Evolutionary conservation across 108 stramenopile species (phyloP), one percentile per base, ranked within the genome.

Genomic region (Epithemia pelagica): DNA sequence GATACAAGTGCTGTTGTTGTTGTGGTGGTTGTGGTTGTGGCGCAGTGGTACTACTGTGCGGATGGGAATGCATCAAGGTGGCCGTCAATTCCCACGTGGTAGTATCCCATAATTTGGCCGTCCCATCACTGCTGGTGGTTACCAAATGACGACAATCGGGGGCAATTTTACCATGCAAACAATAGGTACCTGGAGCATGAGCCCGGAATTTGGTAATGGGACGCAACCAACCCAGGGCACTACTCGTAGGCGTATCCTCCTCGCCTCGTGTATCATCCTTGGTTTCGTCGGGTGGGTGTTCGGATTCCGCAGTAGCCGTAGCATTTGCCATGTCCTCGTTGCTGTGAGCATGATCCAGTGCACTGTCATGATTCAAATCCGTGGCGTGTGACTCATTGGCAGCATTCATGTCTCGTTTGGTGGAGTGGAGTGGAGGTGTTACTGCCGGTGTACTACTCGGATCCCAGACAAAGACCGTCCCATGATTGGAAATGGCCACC

Each of bases 81-180:
- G 87, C 84, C 30, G 82, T 77, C 23, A 92, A 73, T 61, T 84
- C 71, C 89, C 92, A 95, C 19, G 90, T 89, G 0, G 76, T 61
- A 10, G 90, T 87, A 66, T 92, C 84, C 85, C 91, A 98, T 24
- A 98, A 67, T 70, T 91, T 86, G 20, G 93, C 94, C 18, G 95
- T 93, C 52, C 85, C 81, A 71, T 99, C 97, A 2, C 87, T 83
- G 25, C 92, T 80, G 10, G 96, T 96, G 0, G 98, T 99, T 0
- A 95, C 97, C 29, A 99, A 82, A 66, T 78, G 76, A 22, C 84
- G 73, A 62, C 89, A 83, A 74, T 92, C 91, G 18, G 94, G 94
- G 20, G 90, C 82, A 59, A 95, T 83, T 61, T 74, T 81, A 15
- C 89, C 94, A 60, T 85, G 84, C 21, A 91, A 69, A 21, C 88